Conservation (phyloP, 23 red algal species). For the Gracilaria vermiculophylla region DNA sequence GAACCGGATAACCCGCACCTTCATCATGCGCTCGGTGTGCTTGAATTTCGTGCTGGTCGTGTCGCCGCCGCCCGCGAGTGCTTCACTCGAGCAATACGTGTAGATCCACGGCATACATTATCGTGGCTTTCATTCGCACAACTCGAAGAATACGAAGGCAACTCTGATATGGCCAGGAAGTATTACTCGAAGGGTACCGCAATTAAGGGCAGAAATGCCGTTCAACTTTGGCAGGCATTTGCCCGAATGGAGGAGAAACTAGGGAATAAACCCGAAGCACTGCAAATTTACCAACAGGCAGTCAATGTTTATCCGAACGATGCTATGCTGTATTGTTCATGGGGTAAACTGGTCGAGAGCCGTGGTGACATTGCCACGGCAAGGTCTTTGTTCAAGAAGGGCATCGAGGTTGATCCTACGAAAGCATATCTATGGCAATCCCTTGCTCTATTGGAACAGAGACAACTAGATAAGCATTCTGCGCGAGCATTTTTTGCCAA, state of each 20-base stretch:
- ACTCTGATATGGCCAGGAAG: constrained; percentile 45
- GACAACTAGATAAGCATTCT: constrained; percentile 42
- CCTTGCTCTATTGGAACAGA: constrained; percentile 73
- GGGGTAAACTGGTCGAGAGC: constrained; percentile 65
- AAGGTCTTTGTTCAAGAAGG: constrained; percentile 62
- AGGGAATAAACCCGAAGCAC: constrained; percentile 42
- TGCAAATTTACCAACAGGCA: constrained; percentile 59
- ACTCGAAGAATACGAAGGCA: constrained; percentile 78
- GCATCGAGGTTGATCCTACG: constrained; percentile 49
- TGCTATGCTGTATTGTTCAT: constrained; percentile 85
- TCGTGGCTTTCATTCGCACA: constrained; percentile 86
- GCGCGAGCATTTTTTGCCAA: constrained; percentile 70
- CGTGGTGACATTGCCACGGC: constrained; percentile 62
- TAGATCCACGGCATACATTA: constrained; percentile 73
- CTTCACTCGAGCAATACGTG: constrained; percentile 62
- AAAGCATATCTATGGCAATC: constrained; percentile 86
- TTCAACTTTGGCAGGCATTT: constrained; percentile 86
- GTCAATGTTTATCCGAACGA: constrained; percentile 70
- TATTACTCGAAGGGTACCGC: constrained; percentile 67
- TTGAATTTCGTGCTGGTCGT: constrained; percentile 82
- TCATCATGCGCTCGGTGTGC: constrained; percentile 78
- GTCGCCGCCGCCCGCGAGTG: constrained; percentile 68
- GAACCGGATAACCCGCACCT: constrained; percentile 81
- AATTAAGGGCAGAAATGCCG: constrained; percentile 51
- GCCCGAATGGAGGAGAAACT: constrained; percentile 95